Base-by-base conservation (phyloP, 495 filamentous ascomycete genomes). In the Penicillium crystallinum region DNA sequence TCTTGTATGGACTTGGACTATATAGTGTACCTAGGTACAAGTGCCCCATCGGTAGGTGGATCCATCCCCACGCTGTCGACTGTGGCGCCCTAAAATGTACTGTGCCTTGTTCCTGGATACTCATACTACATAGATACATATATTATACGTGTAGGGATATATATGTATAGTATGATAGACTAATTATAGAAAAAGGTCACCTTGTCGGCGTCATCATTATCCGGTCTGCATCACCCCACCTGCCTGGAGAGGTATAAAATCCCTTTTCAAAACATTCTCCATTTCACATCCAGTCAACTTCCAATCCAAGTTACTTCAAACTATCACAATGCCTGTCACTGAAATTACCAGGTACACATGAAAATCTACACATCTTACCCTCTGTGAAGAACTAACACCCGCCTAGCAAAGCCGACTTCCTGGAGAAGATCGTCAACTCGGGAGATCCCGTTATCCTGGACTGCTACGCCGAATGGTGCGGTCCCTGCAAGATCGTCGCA, bases 381-480 rank as follows among this genome's bases (percentile, higher is more conserved):
- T 15, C 4, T 33, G 21, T 9, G 1, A n/a, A 11, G 15, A 6
- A 34, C 27, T 42, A 27, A 41, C n/a, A 37, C 27, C 19, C n/a
- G 9, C 18, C 29, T 46, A 63, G 60, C 51, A 41, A 27, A 33
- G 15, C 53, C 8, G 52, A 63, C 3, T 63, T 63, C 54, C 7
- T 22, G 59, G 64, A 56, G 61, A 69, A 75, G 44, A 44, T 69
- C 46, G 11, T 72, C 62, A 37, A 67, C 36, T 33, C 48, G 1
- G 4, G 37, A 0, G 56, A 54, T 18, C 67, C 88, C 46, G 77
- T 89, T 53, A 72, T 95, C 57, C 62, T 96, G 63, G 91, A 96
- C 75, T 88, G 81, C 71, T 90, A 84, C 62, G 91, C 91, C 10
- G 81, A 74, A 31, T 96, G 91, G 91, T 96, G 91, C 74, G 88